Base-by-base conservation (phyloP, 805 yeast genomes). In the Wickerhamomyces xylosicus region DNA sequence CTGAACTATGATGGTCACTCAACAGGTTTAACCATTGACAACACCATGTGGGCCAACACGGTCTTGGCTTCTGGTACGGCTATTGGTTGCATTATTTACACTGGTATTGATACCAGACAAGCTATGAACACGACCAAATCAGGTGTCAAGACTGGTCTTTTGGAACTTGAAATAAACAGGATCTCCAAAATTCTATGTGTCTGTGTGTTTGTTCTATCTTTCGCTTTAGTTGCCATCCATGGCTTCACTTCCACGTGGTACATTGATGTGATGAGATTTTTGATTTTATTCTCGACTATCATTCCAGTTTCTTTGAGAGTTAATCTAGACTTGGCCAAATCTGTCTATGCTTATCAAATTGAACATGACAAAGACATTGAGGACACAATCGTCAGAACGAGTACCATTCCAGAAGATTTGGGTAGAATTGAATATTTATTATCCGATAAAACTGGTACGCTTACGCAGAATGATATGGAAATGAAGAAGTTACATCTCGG, bases 391-490 rank as follows among this genome's bases (percentile, higher is more conserved):
- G 99, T 94, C 4, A 76, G 99, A 55, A 92, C 98, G 2, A 85
- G 96, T 41, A 94, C 98, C 0, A 92, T 92, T 34, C 98, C 98
- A 2, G 99, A 92, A 59, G 99, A 92, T 61, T 67, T 92, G 46
- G 99, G 99, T 20, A 71, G 99, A 49, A 84, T 92, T 34, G 97
- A 92, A 59, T 92, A 92, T 57, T 62, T 92, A 40, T 67, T 92
- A 34, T 80, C 89, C 45, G 99, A 92, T 59, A 92, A 92, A 54
- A 92, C 99, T 0, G 99, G 99, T 31, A 92, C 99, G 1, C 70
- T 92, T 47, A 92, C 99, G 4, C 97, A 90, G 58, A 92, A 92
- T 57, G 98, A 94, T 56, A 92, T 92, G 99, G 95, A 86, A 53
- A 66, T 92, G 72, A 86, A 85, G 49, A 90, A 89, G 57, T 66